Conservation (phyloP, 2,329 filamentous ascomycete genomes). For the Domatiomyces globalis region DNA sequence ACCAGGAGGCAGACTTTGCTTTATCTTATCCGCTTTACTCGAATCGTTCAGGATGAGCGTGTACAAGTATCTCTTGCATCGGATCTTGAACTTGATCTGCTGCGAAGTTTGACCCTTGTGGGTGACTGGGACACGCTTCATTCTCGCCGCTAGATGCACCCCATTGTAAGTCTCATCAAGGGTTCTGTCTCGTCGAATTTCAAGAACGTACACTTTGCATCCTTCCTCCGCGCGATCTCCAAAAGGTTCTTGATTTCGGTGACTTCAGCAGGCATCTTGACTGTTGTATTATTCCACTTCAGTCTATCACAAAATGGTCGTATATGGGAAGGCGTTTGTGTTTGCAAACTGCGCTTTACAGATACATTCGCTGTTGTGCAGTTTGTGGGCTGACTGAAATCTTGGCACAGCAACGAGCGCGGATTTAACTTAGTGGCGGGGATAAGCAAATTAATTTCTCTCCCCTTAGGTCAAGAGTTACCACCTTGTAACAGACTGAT, state of each 20-base stretch:
- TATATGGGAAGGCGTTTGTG: neutral
- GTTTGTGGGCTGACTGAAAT: neutral
- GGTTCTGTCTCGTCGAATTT: constrained; percentile 6
- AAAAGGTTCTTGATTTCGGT: constrained; percentile 99
- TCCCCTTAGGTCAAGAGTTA: too few species aligned
- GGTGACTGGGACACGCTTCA: constrained; percentile 88
- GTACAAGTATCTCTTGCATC: constrained; percentile 92
- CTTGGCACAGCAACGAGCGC: neutral
- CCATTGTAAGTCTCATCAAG: neutral
- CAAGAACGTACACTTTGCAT: constrained; percentile 81
- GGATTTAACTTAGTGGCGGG: constrained; percentile 2
- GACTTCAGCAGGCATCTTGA: constrained; percentile 96
- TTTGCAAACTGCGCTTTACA: neutral
- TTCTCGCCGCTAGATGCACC: constrained; percentile 21
- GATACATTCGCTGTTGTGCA: neutral
- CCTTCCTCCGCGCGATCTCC: constrained; percentile 99
- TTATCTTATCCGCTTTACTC: constrained; percentile 99
- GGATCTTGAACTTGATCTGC: constrained; percentile 98
- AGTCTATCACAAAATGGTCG: neutral
- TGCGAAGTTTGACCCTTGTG: constrained; percentile 39
- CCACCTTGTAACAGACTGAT: too few species aligned
- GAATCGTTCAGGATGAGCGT: constrained; percentile 96
- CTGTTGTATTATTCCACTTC: constrained; percentile 28
- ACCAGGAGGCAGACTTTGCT: constrained; percentile 97
- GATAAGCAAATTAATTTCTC: neutral